Evolutionary conservation across 2,329 filamentous ascomycete species (phyloP).

Genomic region (Hymenoscyphus fructigenus): DNA sequence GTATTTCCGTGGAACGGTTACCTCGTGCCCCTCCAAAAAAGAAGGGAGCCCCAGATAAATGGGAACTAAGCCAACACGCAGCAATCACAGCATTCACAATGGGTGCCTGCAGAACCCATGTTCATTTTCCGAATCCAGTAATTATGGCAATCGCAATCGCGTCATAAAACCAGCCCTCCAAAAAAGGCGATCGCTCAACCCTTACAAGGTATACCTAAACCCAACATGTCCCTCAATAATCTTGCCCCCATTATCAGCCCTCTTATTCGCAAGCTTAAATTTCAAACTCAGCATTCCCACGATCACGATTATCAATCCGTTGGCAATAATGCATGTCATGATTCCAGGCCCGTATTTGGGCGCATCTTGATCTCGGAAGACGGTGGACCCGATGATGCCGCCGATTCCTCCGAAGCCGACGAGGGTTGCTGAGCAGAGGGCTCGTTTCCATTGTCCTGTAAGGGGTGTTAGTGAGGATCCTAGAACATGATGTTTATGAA

Average conservation of each 20-base stretch:
- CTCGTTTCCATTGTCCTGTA: conserved; percentile 79
- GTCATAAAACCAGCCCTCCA: too few species aligned
- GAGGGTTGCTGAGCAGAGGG: conserved; percentile 72
- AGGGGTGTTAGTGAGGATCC: neutral
- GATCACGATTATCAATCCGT: conserved; percentile 33
- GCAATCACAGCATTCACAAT: neutral
- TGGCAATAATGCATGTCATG: conserved; percentile 22
- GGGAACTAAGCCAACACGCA: neutral
- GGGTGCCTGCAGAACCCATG: neutral
- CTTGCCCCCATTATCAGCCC: conserved; percentile 37
- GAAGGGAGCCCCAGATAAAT: neutral
- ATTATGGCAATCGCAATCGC: too few species aligned
- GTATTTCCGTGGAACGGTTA: conserved; percentile 6
- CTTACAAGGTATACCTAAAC: conserved; percentile 36
- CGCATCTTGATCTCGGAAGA: conserved; percentile 62
- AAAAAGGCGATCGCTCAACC: too few species aligned
- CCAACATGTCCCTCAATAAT: conserved; percentile 38
- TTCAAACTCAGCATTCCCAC: conserved; percentile 31
- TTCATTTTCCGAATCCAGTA: too few species aligned
- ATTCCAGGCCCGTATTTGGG: conserved; percentile 47
- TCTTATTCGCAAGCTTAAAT: conserved; percentile 36
- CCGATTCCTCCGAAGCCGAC: conserved; percentile 77
- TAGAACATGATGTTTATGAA: neutral
- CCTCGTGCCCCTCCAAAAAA: neutral
- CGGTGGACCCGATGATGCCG: conserved; percentile 71